Evolutionary conservation across 2,329 filamentous ascomycete species (phyloP).

Genomic region (Sporothrix humicola): DNA sequence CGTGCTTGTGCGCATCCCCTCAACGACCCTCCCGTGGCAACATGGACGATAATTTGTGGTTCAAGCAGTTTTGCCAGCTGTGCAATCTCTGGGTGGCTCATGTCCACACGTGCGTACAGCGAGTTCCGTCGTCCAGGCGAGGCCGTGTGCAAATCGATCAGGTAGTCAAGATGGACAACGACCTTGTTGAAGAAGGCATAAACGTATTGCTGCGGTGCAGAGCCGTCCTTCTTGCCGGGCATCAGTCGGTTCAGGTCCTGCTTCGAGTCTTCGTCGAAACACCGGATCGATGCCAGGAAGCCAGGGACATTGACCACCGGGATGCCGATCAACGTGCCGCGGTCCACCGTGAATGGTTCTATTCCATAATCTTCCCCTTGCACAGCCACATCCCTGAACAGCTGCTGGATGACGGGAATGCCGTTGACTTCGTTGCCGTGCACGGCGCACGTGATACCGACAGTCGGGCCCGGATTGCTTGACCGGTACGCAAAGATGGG

Average conservation of each 20-base stretch:
- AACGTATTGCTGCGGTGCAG: conserved; percentile 12
- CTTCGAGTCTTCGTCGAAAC: conserved; percentile 28
- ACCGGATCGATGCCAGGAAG: conserved; percentile 12
- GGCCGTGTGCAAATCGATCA: conserved; percentile 22
- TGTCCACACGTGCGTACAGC: conserved; percentile 25
- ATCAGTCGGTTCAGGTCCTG: conserved; percentile 29
- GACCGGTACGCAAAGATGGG: conserved; percentile 24
- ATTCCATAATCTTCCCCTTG: background rate
- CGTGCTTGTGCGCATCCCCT: conserved; percentile 17
- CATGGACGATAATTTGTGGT: conserved; percentile 17
- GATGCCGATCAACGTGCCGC: conserved; percentile 21
- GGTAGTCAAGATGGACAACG: conserved; percentile 25
- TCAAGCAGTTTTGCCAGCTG: background rate
- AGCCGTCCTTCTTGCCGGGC: conserved; percentile 24
- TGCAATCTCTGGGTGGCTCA: conserved; percentile 27
- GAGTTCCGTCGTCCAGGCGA: conserved; percentile 24
- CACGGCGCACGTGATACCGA: conserved; percentile 21
- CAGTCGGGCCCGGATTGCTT: conserved; percentile 1
- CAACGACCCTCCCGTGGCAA: conserved; percentile 8
- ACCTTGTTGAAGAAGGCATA: conserved; percentile 27
- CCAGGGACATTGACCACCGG: conserved; percentile 25
- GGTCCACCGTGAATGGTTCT: background rate
- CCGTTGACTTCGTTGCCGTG: conserved; percentile 28
- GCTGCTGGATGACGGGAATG: conserved; percentile 19
- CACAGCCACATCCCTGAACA: conserved; percentile 8